phyloP scores from a whole-genome alignment of 345 rosid species.

The Pugionium cornutum region DNA sequence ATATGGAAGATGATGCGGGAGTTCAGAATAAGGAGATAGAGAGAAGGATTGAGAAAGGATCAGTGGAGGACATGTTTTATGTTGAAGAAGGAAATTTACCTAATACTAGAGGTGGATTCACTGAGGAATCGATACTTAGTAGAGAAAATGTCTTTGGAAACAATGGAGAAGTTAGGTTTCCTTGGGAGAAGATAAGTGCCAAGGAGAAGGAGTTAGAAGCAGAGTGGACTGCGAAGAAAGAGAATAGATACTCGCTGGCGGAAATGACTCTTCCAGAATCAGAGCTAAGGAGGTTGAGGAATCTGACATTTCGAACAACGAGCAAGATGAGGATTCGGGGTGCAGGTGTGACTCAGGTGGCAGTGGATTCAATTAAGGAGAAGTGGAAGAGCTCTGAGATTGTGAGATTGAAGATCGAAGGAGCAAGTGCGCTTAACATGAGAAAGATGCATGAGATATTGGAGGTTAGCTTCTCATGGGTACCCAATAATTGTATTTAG shows the following conservation, averaged over 20 bases:
- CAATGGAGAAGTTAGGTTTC: slow-evolving; percentile 62
- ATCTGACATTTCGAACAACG: slow-evolving; percentile 60
- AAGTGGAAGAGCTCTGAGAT: slow-evolving; percentile 77
- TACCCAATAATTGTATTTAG: not conserved
- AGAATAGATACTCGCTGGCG: slow-evolving; percentile 64
- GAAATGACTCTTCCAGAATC: slow-evolving; percentile 84
- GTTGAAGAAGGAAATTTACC: slow-evolving; percentile 77
- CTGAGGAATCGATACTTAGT: slow-evolving; percentile 49
- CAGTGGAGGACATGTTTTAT: slow-evolving; percentile 74
- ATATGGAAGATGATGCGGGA: slow-evolving; percentile 46
- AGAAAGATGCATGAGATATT: slow-evolving; percentile 83
- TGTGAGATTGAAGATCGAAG: slow-evolving; percentile 85
- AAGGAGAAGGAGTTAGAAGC: slow-evolving; percentile 44
- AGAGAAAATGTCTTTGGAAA: slow-evolving; percentile 39
- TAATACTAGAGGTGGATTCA: slow-evolving; percentile 69
- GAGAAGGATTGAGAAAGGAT: slow-evolving; percentile 71
- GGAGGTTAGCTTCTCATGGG: slow-evolving; percentile 62
- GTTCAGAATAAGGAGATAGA: slow-evolving; percentile 38
- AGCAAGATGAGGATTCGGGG: slow-evolving; percentile 62
- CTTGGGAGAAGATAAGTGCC: slow-evolving; percentile 75
- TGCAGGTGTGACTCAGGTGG: slow-evolving; percentile 70
- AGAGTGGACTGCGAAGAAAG: slow-evolving; percentile 55
- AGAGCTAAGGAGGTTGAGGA: slow-evolving; percentile 82
- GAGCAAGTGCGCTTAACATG: slow-evolving; percentile 90
- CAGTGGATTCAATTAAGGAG: slow-evolving; percentile 68